Evolutionary conservation across 257 asterid genomes (phyloP).

Genomic region (Scutellaria barbata): DNA sequence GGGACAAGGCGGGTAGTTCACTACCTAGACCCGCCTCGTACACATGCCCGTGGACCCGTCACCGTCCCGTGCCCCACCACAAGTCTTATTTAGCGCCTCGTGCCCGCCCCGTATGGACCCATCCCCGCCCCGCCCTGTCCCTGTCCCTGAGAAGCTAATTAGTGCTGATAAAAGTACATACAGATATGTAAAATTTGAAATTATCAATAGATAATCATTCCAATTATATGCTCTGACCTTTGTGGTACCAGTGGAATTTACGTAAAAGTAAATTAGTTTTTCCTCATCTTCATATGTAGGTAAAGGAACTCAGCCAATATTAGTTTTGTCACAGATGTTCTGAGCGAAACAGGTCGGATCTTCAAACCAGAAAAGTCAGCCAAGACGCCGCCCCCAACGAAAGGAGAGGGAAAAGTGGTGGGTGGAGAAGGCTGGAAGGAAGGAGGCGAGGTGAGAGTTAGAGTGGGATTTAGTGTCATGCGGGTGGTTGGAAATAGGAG

Average conservation of each 20-base stretch:
- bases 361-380: slow-evolving; percentile 66
- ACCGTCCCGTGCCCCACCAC: too few relatives aligned
- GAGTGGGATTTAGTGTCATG: slow-evolving; percentile 36
- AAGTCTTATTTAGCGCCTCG: too few relatives aligned
- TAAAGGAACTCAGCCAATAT: slow-evolving; percentile 86
- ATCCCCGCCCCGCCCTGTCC: too few relatives aligned
- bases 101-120: too few relatives aligned
- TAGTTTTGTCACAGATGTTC: slow-evolving; percentile 84
- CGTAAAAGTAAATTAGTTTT: slow-evolving; percentile 87
- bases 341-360: slow-evolving; percentile 69
- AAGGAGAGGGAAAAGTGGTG: slow-evolving; percentile 58
- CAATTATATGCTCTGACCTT: slow-evolving; percentile 59
- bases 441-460: slow-evolving; percentile 39
- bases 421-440: slow-evolving; percentile 45
- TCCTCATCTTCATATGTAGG: slow-evolving; percentile 82
- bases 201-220: not conserved
- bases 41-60: too few relatives aligned
- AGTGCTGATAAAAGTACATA: slow-evolving; percentile 2
- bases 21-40: too few relatives aligned
- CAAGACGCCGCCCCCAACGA: slow-evolving; percentile 54
- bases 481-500: slow-evolving; percentile 58
- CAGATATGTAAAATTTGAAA: slow-evolving; percentile 15
- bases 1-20: too few relatives aligned
- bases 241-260: slow-evolving; percentile 95
- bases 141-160: slow-evolving; percentile 22